These are phyloP conservation scores for Cryphonectria japonica DNA, from an alignment of 2,329 filamentous ascomycete genomes.

Conservation along the genomic window DNA sequence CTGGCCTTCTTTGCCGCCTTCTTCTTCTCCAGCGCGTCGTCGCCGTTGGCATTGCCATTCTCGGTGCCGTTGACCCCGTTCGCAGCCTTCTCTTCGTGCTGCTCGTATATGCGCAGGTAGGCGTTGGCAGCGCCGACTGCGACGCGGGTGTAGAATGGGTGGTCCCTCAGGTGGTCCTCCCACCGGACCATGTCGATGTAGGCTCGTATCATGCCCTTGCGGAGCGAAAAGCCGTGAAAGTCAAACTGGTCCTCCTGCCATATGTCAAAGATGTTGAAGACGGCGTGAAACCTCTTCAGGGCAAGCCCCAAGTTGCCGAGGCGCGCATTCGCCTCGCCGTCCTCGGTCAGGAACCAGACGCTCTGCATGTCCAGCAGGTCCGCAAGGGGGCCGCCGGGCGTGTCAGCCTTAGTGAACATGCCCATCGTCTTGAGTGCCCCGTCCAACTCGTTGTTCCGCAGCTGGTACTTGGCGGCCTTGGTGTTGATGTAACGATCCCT, in stretches of 20 bases:
- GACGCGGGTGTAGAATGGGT: slow-evolving; percentile 88
- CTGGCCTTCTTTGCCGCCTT: slow-evolving; percentile 90
- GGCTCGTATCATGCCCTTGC: slow-evolving; percentile 92
- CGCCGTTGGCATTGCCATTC: slow-evolving; percentile 42
- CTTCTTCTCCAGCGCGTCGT: slow-evolving; percentile 73
- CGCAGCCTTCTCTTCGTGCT: slow-evolving; percentile 63
- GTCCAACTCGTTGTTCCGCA: slow-evolving; percentile 89
- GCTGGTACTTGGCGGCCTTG: slow-evolving; percentile 94
- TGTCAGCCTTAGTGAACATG: slow-evolving; percentile 91
- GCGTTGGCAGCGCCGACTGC: slow-evolving; percentile 80
- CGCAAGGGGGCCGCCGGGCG: slow-evolving; percentile 81
- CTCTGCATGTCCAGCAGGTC: slow-evolving; percentile 98
- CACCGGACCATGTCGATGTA: slow-evolving; percentile 97
- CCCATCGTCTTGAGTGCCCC: slow-evolving; percentile 86
- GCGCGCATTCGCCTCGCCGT: slow-evolving; percentile 85
- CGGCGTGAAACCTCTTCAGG: slow-evolving; percentile 86
- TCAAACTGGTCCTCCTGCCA: slow-evolving; percentile 99
- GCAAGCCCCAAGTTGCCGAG: slow-evolving; percentile 83
- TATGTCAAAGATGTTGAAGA: slow-evolving; percentile 91
- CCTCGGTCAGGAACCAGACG: slow-evolving; percentile 95
- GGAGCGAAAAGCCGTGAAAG: slow-evolving; percentile 96
- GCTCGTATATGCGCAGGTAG: slow-evolving; percentile 79
- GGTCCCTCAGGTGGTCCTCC: slow-evolving; percentile 89
- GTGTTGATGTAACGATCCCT: slow-evolving; percentile 98
- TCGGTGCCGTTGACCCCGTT: slow-evolving; percentile 64